Evolutionary conservation across 2,329 filamentous ascomycete genomes (phyloP), one percentile per base, ranked within the genome.

Genomic region (Penicillium sp.): DNA sequence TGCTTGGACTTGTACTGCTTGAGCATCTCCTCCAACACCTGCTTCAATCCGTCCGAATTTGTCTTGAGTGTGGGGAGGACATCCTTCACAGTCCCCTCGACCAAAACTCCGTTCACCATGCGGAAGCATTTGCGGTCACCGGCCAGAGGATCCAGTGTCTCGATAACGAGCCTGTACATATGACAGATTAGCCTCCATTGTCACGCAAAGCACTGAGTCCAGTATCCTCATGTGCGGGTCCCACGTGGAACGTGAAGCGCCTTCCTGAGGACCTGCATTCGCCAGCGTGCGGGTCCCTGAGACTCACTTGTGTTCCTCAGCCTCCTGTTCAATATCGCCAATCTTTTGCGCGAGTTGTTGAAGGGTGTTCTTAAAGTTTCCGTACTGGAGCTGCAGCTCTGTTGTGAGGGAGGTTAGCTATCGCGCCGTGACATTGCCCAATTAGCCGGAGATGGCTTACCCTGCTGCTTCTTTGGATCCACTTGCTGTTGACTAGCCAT

Each of bases 1-100:
- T 99, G 92, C 76, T 96, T 95, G 29, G 80, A 77, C 79, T 95
- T 95, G 81, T 97, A 97, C 76, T 96, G 90, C 81, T 96, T 96
- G 62, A 97, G 83, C 59, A 99, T 77, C 71, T 96, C 93, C 59
- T 96, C 92, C 50, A 97, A 79, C 28, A 97, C 91, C 76, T 96
- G 95, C 76, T 88, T 94, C 69, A 99, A 72, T 1, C 94, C 93
- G 58, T 97, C 93, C 24, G 90, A 89, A 71, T 99, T 97, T 18
- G 91, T 97, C 76, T 90, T 87, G 56, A 99, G 80, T 24, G 90
- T 89, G 6, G 94, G 94, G 50, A 95, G 81, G 12, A 99, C 90
- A 72, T 97, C 94, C 73, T 90, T 82, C 62, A 99, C 90, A 15
- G 93, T 97, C 63, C 92, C 84, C 78, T 99, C 94, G 49, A 96